These are phyloP conservation scores for Lophiotrema nucula DNA, from an alignment of 495 filamentous ascomycete genomes.

Conservation along the genomic window DNA sequence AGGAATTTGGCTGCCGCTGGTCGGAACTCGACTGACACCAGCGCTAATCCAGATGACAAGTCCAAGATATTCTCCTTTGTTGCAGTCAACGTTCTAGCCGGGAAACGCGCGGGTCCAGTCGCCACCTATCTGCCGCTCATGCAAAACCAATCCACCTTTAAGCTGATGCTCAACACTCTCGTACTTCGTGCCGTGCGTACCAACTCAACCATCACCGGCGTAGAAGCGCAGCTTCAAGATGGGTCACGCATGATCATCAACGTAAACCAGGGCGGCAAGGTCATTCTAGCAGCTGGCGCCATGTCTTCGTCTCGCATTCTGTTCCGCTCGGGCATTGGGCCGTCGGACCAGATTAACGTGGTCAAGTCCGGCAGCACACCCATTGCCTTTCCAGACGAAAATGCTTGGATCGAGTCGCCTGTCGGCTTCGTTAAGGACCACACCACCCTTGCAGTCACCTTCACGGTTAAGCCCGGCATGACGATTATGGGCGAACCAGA, in stretches of 20 bases:
- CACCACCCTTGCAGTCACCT: neutral
- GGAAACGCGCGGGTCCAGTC: conserved; percentile 8
- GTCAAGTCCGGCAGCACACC: conserved; percentile 10
- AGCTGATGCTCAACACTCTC: conserved; percentile 11
- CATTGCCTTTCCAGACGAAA: neutral
- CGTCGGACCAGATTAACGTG: neutral
- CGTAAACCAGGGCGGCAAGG: conserved; percentile 8
- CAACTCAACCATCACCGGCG: neutral
- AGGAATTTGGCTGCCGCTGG: neutral
- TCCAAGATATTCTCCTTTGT: neutral
- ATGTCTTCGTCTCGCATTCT: conserved; percentile 7
- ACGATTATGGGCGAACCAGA: neutral
- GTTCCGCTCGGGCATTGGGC: conserved; percentile 4
- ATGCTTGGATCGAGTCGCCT: conserved; percentile 1
- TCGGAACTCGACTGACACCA: neutral
- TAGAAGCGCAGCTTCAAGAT: neutral
- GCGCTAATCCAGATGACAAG: conserved; percentile 1
- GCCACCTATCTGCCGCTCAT: conserved; percentile 5
- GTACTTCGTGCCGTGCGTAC: conserved; percentile 8
- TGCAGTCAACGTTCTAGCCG: conserved; percentile 10
- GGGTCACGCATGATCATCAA: conserved; percentile 1
- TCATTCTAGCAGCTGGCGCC: conserved; percentile 6
- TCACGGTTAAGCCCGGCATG: neutral
- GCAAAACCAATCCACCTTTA: neutral
- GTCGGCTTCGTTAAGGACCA: conserved; percentile 11